phyloP scores from a whole-genome alignment of 176 grass and related monocot species.

The Rhynchospora tenuis region DNA sequence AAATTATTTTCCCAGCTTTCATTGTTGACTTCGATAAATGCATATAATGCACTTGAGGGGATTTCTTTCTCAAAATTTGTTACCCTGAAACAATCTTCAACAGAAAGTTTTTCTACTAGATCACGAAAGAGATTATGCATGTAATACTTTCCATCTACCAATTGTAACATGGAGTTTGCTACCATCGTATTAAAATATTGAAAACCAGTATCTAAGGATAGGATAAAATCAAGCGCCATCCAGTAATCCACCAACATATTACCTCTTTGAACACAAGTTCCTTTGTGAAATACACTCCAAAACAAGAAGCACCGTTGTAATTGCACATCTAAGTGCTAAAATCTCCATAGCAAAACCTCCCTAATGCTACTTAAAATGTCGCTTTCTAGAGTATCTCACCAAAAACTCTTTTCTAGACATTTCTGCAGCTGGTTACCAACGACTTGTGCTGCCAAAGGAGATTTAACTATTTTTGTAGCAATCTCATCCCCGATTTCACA shows the following conservation, averaged over 20 bases:
- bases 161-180: conserved; percentile 8
- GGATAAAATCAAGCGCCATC: conserved; percentile 2
- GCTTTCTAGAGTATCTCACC: no score
- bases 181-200: not conserved
- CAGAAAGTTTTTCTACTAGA: conserved; percentile 4
- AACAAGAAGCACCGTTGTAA: conserved; percentile 12
- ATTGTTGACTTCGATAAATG: not conserved
- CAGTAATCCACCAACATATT: no score
- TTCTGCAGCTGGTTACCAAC: no score
- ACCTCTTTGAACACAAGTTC: not conserved
- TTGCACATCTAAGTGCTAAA: not conserved
- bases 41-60: not conserved
- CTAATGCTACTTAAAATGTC: no score
- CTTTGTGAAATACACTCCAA: conserved; percentile 15
- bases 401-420: no score
- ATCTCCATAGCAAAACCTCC: not conserved
- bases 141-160: not conserved
- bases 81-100: not conserved
- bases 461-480: no score
- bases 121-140: not conserved
- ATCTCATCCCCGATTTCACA: no score
- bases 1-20: not conserved
- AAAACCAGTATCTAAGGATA: not conserved
- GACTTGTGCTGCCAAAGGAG: no score
- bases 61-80: not conserved